Percentiles rank a stretch among this genome's conserved stretches.
Conservation (phyloP, 306 rosid species). For the Malus sieversii region DNA sequence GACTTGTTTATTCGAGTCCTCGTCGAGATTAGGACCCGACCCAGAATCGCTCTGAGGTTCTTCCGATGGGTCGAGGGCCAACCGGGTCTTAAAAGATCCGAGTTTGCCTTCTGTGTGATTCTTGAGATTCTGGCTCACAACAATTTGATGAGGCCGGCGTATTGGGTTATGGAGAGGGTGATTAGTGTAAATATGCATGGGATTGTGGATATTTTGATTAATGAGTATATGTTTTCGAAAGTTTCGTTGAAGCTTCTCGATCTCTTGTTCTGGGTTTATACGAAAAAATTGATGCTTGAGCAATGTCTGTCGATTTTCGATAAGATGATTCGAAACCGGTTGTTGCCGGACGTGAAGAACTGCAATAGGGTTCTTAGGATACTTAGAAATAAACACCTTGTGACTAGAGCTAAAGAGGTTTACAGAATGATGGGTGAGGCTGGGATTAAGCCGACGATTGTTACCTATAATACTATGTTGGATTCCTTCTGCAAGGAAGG, state of each 20-base stretch:
- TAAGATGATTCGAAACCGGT: not conserved
- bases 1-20: conserved; percentile 47
- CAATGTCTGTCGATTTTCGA: not conserved
- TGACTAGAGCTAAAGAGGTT: not conserved
- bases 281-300: not conserved
- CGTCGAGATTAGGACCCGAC: conserved; percentile 30
- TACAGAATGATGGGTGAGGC: not conserved
- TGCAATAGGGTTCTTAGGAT: not conserved
- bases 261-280: not conserved
- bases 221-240: not conserved
- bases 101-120: not conserved
- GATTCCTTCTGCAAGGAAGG: conserved; percentile 34
- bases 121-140: not conserved
- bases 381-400: not conserved
- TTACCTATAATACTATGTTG: not conserved
- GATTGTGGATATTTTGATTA: not conserved
- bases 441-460: not conserved
- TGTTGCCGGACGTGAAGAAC: not conserved
- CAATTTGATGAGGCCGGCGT: not conserved
- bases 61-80: conserved; percentile 45
- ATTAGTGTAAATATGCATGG: not conserved
- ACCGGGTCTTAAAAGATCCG: not conserved
- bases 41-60: conserved; percentile 51
- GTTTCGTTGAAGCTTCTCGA: not conserved
- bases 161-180: not conserved